phyloP scores from a whole-genome alignment of 2,329 filamentous ascomycete genomes.

The Xylariaceae sp. region DNA sequence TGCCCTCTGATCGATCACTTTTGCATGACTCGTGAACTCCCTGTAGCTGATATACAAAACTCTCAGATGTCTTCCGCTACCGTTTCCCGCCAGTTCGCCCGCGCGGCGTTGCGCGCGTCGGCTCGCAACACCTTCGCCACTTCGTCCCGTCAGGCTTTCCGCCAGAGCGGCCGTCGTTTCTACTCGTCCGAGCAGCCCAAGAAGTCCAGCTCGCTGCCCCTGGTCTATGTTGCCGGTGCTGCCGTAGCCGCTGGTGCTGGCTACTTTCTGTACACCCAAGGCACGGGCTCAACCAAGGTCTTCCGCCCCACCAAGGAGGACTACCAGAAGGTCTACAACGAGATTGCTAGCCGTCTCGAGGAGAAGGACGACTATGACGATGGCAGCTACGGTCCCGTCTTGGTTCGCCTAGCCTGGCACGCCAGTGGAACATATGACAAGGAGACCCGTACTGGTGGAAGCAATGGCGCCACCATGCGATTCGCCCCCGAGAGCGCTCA shows the following conservation, averaged over 20 bases:
- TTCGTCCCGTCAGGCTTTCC: conserved; percentile 63
- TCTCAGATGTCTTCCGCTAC: conserved; percentile 45
- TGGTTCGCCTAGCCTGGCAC: conserved; percentile 91
- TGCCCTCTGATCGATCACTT: neutral
- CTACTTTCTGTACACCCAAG: conserved; percentile 61
- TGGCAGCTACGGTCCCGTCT: conserved; percentile 88
- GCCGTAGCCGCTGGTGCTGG: conserved; percentile 59
- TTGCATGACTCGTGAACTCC: neutral
- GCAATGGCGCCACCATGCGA: conserved; percentile 96
- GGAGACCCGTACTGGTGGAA: conserved; percentile 82
- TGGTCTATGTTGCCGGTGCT: conserved; percentile 56
- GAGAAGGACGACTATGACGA: conserved; percentile 96
- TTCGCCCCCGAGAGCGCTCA: conserved; percentile 86
- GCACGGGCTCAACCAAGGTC: conserved; percentile 46
- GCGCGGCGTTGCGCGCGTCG: conserved; percentile 55
- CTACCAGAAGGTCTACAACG: conserved; percentile 94
- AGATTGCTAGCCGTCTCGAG: conserved; percentile 72
- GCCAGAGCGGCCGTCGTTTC: conserved; percentile 69
- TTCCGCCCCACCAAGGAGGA: conserved; percentile 77
- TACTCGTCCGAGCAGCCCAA: conserved; percentile 69
- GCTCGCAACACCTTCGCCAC: conserved; percentile 57
- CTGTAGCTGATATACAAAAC: conserved; percentile 10
- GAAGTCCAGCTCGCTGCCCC: conserved; percentile 43
- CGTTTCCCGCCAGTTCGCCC: conserved; percentile 48
- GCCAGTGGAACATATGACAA: conserved; percentile 88